Evolutionary conservation across 352 stramenopile species (phyloP).

Genomic region (Globisporangium mamillatum): DNA sequence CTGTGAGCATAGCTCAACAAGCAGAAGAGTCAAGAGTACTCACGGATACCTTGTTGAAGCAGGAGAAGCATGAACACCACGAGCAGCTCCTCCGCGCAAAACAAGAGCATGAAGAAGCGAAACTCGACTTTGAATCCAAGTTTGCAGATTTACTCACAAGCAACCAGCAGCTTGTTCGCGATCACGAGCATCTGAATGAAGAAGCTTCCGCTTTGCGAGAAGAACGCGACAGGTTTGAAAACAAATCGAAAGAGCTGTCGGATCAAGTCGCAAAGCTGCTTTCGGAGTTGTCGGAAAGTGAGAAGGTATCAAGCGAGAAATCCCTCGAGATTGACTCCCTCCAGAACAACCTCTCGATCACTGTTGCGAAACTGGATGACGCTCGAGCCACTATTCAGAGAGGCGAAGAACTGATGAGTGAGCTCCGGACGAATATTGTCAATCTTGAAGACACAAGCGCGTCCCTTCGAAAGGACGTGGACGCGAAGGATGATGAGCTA

Average conservation of each 20-base stretch:
- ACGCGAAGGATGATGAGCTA: background rate
- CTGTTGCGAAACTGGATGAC: constrained; percentile 18
- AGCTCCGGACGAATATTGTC: background rate
- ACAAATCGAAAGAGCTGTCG: background rate
- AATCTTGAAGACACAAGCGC: constrained; percentile 1
- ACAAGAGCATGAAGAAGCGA: constrained; percentile 22
- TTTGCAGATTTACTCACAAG: constrained; percentile 31
- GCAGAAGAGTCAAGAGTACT: constrained; percentile 27
- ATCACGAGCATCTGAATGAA: background rate
- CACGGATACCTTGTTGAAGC: constrained; percentile 21
- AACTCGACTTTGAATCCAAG: constrained; percentile 32
- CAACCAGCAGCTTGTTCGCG: constrained; percentile 16
- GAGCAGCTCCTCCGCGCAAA: constrained; percentile 25
- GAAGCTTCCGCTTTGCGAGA: constrained; percentile 1
- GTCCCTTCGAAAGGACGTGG: constrained; percentile 7
- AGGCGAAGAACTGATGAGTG: background rate
- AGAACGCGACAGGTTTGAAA: constrained; percentile 7
- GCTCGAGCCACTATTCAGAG: background rate
- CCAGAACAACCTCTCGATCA: constrained; percentile 3
- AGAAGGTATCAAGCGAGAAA: constrained; percentile 4
- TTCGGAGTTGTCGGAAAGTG: background rate
- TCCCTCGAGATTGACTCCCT: constrained; percentile 9
- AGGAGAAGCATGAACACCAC: constrained; percentile 32
- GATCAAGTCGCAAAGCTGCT: constrained; percentile 5
- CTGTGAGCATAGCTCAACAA: constrained; percentile 17